These are phyloP conservation scores for Nephelium lappaceum DNA, from an alignment of 345 rosid species.

Conservation along the genomic window DNA sequence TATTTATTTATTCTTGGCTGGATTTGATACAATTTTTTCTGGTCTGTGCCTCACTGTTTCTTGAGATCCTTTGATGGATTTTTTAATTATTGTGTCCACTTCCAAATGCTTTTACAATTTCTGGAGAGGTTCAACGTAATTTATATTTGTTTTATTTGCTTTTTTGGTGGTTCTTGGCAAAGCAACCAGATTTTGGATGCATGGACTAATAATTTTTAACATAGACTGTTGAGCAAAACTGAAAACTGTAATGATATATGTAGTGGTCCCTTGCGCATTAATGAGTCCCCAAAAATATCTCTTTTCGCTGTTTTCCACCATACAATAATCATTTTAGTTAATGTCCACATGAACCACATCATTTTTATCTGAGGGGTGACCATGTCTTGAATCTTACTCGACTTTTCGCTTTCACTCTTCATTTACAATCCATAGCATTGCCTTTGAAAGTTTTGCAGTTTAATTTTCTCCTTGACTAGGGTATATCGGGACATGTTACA, in stretches of 20 bases:
- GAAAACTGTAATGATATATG: neutral
- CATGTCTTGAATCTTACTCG: neutral
- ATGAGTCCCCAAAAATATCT: neutral
- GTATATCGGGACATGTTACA: too few relatives aligned
- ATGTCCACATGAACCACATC: neutral
- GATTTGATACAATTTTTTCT: too few relatives aligned
- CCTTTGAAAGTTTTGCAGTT: too few relatives aligned
- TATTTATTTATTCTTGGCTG: neutral
- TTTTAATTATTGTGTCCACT: neutral
- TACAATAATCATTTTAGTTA: neutral
- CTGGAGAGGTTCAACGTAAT: too few relatives aligned
- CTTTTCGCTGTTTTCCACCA: neutral
- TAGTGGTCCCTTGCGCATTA: conserved; percentile 5
- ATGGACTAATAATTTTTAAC: neutral
- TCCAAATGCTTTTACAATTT: neutral
- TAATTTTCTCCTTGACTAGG: too few relatives aligned
- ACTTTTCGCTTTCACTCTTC: neutral
- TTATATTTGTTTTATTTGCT: neutral
- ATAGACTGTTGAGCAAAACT: neutral
- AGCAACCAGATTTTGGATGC: neutral
- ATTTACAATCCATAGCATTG: too few relatives aligned
- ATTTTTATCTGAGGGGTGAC: neutral
- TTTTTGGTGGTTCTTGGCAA: neutral
- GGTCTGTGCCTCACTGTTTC: neutral
- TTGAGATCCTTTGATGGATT: neutral